These are phyloP conservation scores for Tetraselmis chui DNA, from an alignment of 139 green algal species.

Conservation along the genomic window DNA sequence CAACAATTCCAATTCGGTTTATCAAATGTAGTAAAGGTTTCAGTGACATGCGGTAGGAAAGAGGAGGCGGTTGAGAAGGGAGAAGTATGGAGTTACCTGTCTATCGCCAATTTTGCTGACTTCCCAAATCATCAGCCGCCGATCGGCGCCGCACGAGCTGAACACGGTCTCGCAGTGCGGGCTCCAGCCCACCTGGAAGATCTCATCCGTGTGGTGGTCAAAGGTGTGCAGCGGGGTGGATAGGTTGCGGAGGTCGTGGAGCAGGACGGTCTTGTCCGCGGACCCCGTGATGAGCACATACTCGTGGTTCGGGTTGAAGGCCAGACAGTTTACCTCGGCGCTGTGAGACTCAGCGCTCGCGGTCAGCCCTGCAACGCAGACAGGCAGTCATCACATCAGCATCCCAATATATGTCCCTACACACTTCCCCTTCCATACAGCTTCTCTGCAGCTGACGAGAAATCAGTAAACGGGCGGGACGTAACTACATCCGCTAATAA, in stretches of 20 bases:
- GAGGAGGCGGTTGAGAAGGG: too few species aligned
- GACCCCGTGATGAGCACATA: conserved; percentile 91
- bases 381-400: too few species aligned
- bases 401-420: too few species aligned
- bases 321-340: conserved; percentile 96
- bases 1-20: too few species aligned
- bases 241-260: conserved; percentile 93
- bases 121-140: conserved; percentile 97
- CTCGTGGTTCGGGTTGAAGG: conserved; percentile 98
- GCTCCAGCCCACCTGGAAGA: conserved; percentile 95
- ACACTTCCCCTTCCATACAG: too few species aligned
- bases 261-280: conserved; percentile 87
- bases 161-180: conserved; percentile 94
- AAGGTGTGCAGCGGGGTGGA: conserved; percentile 85
- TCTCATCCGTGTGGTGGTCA: conserved; percentile 88
- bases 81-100: conserved; percentile 48
- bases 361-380: conserved; percentile 39
- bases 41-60: too few species aligned
- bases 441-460: too few species aligned
- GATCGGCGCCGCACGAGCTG: conserved; percentile 86
- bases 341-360: conserved; percentile 66
- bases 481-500: too few species aligned
- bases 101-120: conserved; percentile 91
- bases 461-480: too few species aligned
- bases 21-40: too few species aligned